Evolutionary conservation across 1,284 basidiomycete species (phyloP), one percentile per base, ranked within the genome.

Genomic region (Rhodotorula mucilaginosa): DNA sequence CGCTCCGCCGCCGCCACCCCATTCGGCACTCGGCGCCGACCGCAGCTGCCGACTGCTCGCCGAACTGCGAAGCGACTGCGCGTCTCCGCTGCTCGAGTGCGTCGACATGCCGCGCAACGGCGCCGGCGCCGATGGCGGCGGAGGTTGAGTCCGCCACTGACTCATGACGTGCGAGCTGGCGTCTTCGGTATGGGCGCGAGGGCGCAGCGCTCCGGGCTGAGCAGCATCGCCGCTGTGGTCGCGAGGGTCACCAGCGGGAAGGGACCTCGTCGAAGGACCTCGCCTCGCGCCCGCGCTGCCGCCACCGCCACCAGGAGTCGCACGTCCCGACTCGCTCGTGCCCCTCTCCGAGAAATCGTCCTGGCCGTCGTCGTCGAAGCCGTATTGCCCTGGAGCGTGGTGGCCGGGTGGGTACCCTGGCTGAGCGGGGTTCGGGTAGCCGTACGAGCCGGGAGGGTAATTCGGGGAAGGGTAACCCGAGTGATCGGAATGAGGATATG

Each of bases 171-270:
- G 69, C 54, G 77, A 78, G 74, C 86, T 87, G 65, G 85, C 83
- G 78, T 90, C 89, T 78, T 92, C 90, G 18, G 90, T 90, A 74
- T 87, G 85, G n/a, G 88, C 88, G 54, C 90, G 84, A 26, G 87
- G 84, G 34, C 87, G 84, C 21, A 88, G 12, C 29, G 61, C 86
- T 23, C 19, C 48, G 23, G 51, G 26, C 67, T 86, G 84, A 26
- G 80, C 82, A 31, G 79, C 78, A 1, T 44, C 19, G n/a, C 46
- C 31, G n/a, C 23, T 88, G 56, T 62, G 59, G 86, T 66, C 54
- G 49, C 64, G 65, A n/a, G 67, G 58, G 18, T 68, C 66, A 29
- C 67, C 64, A 12, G 74, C 51, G 23, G 62, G 74, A 8, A 75
- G 60, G 8, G 66, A 70, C 29, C 69, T 72, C 65, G 69, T 78